Evolutionary conservation across 805 yeast genomes (phyloP), one percentile per base, ranked within the genome.

Genomic region (Wickerhamiella sergipiensis): DNA sequence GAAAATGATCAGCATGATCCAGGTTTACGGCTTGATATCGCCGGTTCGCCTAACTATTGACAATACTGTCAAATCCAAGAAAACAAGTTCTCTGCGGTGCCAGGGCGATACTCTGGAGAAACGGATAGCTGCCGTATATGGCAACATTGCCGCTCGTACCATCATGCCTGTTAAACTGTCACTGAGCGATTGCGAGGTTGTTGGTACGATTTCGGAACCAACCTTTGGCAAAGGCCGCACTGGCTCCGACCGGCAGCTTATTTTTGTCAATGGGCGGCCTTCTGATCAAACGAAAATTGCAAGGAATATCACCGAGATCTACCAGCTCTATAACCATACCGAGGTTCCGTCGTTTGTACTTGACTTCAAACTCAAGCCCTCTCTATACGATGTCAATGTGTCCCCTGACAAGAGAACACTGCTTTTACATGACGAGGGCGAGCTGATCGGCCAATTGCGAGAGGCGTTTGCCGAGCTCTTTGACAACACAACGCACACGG

Each of bases 371-470:
- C 61, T 86, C 6, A 72, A 75, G 42, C 71, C 83, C 0, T 19
- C 47, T 9, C 46, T 48, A 18, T 64, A 64, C n/a, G 98, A 92
- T 66, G 73, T 92, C 18, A 92, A 92, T 64, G 84, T 92, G 1
- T 81, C 95, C 0, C 97, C 98, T 0, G 97, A 92, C 63, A 92
- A 92, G 62, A 71, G 90, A 49, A 76, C 79, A 2, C 72, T 89
- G 1, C 61, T 85, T 59, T 61, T 88, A 1, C 87, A 81, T 52
- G 71, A 79, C 54, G 97, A 89, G 63, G 62, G 65, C 3, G 63
- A 67, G n/a, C 62, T 89, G 1, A 57, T 83, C 4, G 83, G 80
- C 33, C 66, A 67, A 1, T 55, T 90, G 5, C 70, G 78, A 49
- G 75, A 71, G n/a, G 63, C 69, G n/a, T 58, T 89, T 17, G 58